A percentile compares a stretch with the other conserved stretches of the same genome.
These are phyloP conservation scores for Aquanectria penicillioides DNA, from an alignment of 2,329 filamentous ascomycete genomes.

Conservation along the genomic window DNA sequence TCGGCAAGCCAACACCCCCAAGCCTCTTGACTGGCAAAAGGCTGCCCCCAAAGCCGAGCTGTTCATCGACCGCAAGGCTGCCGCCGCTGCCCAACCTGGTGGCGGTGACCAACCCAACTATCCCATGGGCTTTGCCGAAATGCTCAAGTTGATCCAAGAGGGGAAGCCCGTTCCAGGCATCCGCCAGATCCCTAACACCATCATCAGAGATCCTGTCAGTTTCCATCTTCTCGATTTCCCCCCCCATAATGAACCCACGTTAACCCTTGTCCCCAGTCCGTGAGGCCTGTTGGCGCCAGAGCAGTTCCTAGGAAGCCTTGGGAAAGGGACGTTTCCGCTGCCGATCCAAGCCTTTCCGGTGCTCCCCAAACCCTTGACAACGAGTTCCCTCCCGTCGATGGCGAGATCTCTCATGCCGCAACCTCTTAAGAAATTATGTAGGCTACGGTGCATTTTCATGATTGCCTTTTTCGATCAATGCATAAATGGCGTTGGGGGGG, in stretches of 20 bases:
- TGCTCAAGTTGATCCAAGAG: constrained; percentile 84
- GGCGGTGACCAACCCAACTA: constrained; percentile 71
- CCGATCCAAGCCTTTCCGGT: constrained; percentile 30
- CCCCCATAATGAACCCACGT: not conserved
- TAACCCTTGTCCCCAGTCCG: constrained; percentile 48
- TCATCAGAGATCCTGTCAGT: constrained; percentile 76
- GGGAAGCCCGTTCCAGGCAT: constrained; percentile 89
- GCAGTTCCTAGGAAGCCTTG: constrained; percentile 73
- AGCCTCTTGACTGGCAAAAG: constrained; percentile 57
- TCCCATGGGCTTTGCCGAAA: constrained; percentile 84
- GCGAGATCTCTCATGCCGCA: constrained; percentile 14
- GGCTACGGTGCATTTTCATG: not conserved
- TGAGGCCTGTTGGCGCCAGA: constrained; percentile 59
- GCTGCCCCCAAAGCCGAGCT: constrained; percentile 60
- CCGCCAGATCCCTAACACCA: constrained; percentile 82
- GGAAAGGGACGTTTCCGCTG: constrained; percentile 67
- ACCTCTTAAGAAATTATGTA: not conserved
- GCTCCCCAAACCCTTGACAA: constrained; percentile 44
- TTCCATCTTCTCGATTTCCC: not conserved
- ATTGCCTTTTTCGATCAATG: constrained; percentile 4
- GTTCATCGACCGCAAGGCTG: constrained; percentile 52
- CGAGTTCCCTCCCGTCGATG: constrained; percentile 47
- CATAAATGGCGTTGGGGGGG: constrained; percentile 24
- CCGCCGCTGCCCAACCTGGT: constrained; percentile 27
- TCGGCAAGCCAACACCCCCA: constrained; percentile 9